These are phyloP conservation scores for Ambrosia artemisiifolia DNA, from an alignment of 129 eudicot genomes.

Conservation along the genomic window DNA sequence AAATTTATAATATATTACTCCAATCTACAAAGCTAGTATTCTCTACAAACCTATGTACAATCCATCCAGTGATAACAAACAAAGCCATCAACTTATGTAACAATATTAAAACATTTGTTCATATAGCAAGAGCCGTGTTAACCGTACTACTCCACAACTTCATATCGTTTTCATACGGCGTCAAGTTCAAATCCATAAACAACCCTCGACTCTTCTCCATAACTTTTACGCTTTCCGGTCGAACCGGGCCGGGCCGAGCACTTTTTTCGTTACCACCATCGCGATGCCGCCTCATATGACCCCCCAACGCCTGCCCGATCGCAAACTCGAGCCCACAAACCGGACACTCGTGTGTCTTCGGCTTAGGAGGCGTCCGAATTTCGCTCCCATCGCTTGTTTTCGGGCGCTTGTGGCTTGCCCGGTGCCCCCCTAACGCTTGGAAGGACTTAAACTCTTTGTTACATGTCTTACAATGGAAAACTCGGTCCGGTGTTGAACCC, in stretches of 20 bases:
- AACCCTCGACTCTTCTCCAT: conserved; percentile 26
- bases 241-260: neutral
- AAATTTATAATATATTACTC: neutral
- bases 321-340: conserved; percentile 51
- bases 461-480: conserved; percentile 44
- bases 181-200: conserved; percentile 48
- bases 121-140: conserved; percentile 29
- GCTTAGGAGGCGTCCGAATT: conserved; percentile 14
- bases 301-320: conserved; percentile 59
- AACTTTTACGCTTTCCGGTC: neutral
- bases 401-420: conserved; percentile 55
- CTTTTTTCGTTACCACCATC: conserved; percentile 15
- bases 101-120: neutral
- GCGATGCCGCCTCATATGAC: conserved; percentile 67
- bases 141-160: conserved; percentile 22
- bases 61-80: neutral
- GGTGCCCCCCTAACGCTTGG: conserved; percentile 67
- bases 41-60: neutral
- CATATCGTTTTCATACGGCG: conserved; percentile 41
- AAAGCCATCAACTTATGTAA: neutral
- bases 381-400: neutral
- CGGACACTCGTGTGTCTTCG: conserved; percentile 44
- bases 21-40: neutral
- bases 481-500: conserved; percentile 19
- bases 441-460: conserved; percentile 33